Conservation (phyloP, 495 filamentous ascomycete species). For the Lasiosphaeria ovina region DNA sequence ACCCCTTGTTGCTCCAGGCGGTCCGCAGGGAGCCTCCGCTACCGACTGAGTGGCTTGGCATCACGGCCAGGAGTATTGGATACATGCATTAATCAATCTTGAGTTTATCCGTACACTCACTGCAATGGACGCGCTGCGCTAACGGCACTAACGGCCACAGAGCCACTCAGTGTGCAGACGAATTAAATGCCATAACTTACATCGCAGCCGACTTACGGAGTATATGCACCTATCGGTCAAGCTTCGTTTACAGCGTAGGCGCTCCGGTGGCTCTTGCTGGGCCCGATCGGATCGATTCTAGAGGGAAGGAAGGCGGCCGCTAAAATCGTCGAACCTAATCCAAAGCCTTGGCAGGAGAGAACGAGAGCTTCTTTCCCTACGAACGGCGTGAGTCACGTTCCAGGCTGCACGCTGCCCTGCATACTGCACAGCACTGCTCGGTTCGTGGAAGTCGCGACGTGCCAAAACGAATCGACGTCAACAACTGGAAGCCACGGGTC, state of each 20-base stretch:
- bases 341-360: constrained; percentile 11
- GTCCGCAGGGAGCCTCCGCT: neutral
- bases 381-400: constrained; percentile 17
- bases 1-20: neutral
- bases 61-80: no score
- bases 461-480: constrained; percentile 1
- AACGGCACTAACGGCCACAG: no score
- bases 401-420: neutral
- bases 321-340: constrained; percentile 10
- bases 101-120: no score
- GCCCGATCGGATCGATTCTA: neutral
- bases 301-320: constrained; percentile 9
- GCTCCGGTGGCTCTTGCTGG: neutral
- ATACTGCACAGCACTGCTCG: neutral
- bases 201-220: neutral
- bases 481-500: neutral
- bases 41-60: no score
- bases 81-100: no score
- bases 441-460: neutral
- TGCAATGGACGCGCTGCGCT: no score
- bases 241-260: neutral
- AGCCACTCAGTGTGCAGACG: no score
- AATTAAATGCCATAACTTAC: no score
- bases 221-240: neutral
- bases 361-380: constrained; percentile 3